These are phyloP conservation scores for Didymella exigua DNA, from an alignment of 2,329 filamentous ascomycete species.

Conservation along the genomic window DNA sequence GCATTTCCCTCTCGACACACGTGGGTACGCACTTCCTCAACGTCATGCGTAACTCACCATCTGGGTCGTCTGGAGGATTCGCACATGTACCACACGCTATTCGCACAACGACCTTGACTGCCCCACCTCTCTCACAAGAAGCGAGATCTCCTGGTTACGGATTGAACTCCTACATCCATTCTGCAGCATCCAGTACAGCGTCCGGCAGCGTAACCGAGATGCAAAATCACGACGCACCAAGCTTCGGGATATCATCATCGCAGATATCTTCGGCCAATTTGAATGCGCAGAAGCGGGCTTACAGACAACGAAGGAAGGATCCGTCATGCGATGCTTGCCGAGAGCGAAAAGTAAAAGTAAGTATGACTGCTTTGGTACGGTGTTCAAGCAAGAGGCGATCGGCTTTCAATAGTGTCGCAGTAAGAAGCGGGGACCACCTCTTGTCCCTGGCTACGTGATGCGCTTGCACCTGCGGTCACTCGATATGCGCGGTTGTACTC, in stretches of 20 bases:
- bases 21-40: constrained; percentile 16
- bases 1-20: constrained; percentile 22
- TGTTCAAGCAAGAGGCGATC: background rate
- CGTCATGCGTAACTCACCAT: constrained; percentile 41
- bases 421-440: background rate
- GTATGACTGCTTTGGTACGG: constrained; percentile 1
- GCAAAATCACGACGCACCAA: constrained; percentile 39
- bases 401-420: background rate
- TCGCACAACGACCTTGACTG: constrained; percentile 35
- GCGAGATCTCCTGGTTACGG: constrained; percentile 43
- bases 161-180: constrained; percentile 40
- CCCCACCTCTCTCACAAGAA: constrained; percentile 38
- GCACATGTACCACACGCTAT: constrained; percentile 29
- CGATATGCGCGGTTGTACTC: background rate
- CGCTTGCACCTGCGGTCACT: background rate
- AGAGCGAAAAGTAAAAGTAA: constrained; percentile 73
- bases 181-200: constrained; percentile 45
- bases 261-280: constrained; percentile 56
- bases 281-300: constrained; percentile 87
- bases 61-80: constrained; percentile 42
- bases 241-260: constrained; percentile 50
- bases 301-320: constrained; percentile 92
- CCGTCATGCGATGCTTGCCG: constrained; percentile 97
- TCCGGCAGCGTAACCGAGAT: constrained; percentile 41
- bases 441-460: background rate